Evolutionary conservation across 2,329 filamentous ascomycete species (phyloP).

Genomic region (Aspergillus fructus): DNA sequence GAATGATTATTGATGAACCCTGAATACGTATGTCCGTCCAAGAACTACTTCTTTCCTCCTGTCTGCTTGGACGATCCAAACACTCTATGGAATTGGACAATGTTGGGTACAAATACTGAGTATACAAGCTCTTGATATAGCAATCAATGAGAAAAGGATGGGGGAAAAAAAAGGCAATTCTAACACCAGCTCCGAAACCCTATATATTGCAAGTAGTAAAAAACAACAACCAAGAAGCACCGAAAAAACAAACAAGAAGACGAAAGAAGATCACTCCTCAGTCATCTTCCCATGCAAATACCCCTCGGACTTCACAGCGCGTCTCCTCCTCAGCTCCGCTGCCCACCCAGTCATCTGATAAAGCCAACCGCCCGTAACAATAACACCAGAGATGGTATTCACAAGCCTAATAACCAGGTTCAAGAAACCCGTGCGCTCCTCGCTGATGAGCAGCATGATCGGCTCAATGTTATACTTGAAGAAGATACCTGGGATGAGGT

Average conservation of each 20-base stretch:
- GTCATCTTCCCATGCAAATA: slow-evolving; percentile 47
- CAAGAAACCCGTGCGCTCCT: slow-evolving; percentile 74
- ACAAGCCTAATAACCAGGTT: slow-evolving; percentile 77
- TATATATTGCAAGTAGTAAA: neutral
- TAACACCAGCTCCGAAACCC: slow-evolving; percentile 1
- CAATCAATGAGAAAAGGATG: neutral
- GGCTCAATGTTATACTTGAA: slow-evolving; percentile 99
- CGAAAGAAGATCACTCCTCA: slow-evolving; percentile 24
- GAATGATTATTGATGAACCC: neutral
- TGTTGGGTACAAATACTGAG: neutral
- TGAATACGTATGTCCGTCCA: neutral
- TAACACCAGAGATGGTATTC: slow-evolving; percentile 85
- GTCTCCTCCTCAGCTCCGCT: slow-evolving; percentile 49
- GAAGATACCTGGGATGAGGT: slow-evolving; percentile 80
- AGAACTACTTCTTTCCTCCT: neutral
- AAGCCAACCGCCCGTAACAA: slow-evolving; percentile 92
- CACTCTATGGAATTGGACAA: neutral
- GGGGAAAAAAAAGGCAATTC: neutral
- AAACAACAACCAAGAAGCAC: neutral
- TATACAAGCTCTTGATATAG: neutral
- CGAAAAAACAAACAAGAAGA: neutral
- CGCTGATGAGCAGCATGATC: slow-evolving; percentile 80
- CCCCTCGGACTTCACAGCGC: slow-evolving; percentile 44
- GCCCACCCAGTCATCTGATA: slow-evolving; percentile 82
- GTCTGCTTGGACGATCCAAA: neutral